phyloP scores from a whole-genome alignment of 768 basidiomycete genomes.

The Tylopilus balloui region DNA sequence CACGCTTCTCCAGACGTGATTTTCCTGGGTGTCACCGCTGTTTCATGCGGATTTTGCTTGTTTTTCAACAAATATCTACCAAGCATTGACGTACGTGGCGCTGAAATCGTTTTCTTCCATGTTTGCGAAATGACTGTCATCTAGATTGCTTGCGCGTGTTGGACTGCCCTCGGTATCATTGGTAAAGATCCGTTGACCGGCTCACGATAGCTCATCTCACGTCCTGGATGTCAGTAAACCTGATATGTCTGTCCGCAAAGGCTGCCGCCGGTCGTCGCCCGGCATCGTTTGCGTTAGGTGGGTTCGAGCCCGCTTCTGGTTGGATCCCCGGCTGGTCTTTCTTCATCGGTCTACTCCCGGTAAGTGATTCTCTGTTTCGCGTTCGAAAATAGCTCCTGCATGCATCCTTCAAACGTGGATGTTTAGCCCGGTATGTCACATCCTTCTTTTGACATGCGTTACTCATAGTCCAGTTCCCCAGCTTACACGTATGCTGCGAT shows the following conservation, averaged over 20 bases:
- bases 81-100: constrained; percentile 41
- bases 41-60: constrained; percentile 49
- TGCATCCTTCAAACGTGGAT: neutral
- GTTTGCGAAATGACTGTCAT: constrained; percentile 4
- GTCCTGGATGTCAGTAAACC: constrained; percentile 41
- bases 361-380: constrained; percentile 24
- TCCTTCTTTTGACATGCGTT: neutral
- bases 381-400: neutral
- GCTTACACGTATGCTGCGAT: constrained; percentile 57
- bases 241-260: constrained; percentile 53
- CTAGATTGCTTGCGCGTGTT: constrained; percentile 54
- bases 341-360: constrained; percentile 59
- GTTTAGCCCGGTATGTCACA: constrained; percentile 26
- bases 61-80: constrained; percentile 52
- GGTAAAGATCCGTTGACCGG: constrained; percentile 27
- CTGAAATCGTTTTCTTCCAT: neutral
- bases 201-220: constrained; percentile 8
- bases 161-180: constrained; percentile 57
- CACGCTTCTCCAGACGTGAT: constrained; percentile 40
- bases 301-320: constrained; percentile 62
- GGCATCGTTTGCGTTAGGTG: constrained; percentile 51
- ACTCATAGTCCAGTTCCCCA: constrained; percentile 19
- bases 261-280: constrained; percentile 52
- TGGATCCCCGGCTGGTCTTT: constrained; percentile 69
- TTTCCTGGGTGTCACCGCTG: constrained; percentile 49